phyloP scores from a whole-genome alignment of 2,329 filamentous ascomycete genomes.

The Lasiodiplodia sp. region DNA sequence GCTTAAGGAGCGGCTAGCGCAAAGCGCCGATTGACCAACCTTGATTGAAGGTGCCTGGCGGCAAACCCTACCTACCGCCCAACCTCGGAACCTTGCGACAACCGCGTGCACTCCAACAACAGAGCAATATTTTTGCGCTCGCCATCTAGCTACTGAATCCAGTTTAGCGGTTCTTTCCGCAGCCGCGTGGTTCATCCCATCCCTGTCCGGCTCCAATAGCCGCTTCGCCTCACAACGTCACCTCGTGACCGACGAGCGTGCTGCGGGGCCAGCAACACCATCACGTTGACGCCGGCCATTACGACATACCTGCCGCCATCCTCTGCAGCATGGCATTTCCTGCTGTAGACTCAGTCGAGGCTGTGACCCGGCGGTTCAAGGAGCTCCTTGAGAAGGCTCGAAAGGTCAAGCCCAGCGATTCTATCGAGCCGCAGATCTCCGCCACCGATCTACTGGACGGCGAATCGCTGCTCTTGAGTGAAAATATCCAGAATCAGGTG shows the following conservation, averaged over 20 bases:
- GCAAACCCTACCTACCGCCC: neutral
- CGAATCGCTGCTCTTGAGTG: conserved; percentile 38
- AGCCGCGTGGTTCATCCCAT: neutral
- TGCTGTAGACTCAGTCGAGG: conserved; percentile 37
- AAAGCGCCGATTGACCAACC: conserved; percentile 16
- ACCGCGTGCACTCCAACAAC: neutral
- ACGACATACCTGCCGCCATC: too few species aligned
- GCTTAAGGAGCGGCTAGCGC: conserved; percentile 26
- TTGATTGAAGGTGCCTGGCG: neutral
- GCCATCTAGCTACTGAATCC: neutral
- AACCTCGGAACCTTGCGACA: conserved; percentile 6
- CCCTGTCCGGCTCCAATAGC: neutral
- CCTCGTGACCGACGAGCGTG: neutral
- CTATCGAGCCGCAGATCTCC: conserved; percentile 55
- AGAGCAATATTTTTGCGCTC: neutral
- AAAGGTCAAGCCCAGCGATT: conserved; percentile 47
- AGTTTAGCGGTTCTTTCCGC: neutral
- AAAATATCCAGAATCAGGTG: conserved; percentile 52
- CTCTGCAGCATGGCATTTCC: conserved; percentile 38
- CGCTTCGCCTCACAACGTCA: conserved; percentile 2
- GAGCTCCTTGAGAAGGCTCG: conserved; percentile 51
- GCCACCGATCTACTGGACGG: conserved; percentile 47
- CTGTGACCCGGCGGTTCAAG: conserved; percentile 45
- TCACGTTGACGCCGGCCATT: neutral
- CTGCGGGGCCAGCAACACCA: neutral